Percentiles rank a stretch among this genome's conserved stretches.
Evolutionary conservation across 768 basidiomycete genomes (phyloP).

Genomic region (Mycena indigotica): DNA sequence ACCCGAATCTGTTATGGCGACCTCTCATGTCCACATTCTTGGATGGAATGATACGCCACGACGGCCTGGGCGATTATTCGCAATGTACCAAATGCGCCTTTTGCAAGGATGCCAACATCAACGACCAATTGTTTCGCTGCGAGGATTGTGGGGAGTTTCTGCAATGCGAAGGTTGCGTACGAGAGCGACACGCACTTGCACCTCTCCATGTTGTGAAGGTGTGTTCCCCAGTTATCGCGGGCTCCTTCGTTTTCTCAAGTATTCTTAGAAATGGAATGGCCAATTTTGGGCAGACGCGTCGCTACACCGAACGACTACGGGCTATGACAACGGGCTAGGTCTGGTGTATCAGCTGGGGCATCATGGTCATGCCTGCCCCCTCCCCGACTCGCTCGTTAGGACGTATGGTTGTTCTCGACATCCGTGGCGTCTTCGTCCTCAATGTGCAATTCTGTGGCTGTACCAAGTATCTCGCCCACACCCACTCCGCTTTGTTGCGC

Average conservation of each 20-base stretch:
- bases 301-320: neutral
- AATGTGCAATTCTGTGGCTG: neutral
- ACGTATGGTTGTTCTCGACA: neutral
- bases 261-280: neutral
- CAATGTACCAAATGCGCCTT: neutral
- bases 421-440: neutral
- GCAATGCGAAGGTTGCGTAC: neutral
- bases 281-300: neutral
- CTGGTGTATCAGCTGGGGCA: conserved; percentile 8
- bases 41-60: neutral
- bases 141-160: neutral
- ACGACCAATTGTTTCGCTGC: neutral
- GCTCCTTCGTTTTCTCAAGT: neutral
- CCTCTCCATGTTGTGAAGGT: neutral
- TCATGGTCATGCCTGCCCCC: neutral
- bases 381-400: neutral
- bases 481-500: neutral
- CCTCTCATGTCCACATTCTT: neutral
- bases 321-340: neutral
- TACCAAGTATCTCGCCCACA: neutral
- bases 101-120: neutral
- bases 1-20: neutral
- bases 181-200: neutral
- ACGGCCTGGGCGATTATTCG: neutral
- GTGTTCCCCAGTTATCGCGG: neutral